Base-by-base conservation (phyloP, 2,329 filamentous ascomycete species). In the Zarea fungicola region DNA sequence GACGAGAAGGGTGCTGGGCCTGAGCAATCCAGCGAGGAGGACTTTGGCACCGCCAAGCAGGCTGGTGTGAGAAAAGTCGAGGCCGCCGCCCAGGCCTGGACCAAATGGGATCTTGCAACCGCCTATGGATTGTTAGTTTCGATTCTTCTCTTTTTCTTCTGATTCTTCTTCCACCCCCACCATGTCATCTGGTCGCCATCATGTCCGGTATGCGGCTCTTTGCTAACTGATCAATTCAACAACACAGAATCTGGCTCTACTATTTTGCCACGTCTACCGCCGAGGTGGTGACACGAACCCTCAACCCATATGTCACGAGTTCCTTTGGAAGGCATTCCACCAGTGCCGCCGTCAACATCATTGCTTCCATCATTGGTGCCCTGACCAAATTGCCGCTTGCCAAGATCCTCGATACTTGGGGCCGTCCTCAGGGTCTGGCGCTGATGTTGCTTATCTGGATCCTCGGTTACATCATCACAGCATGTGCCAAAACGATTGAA, bases 401-500 rank as follows among this genome's bases (percentile, higher is more conserved):
- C 46, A 87, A 86, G 62, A 69, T 85, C 16, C 71, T 85, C 44
- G 80, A 87, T 64, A 71, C 84, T 31, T 87, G 80, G 71, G 84
- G 83, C 49, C 79, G 84, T 31, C 76, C 82, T 11, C 76, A 84
- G 59, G 83, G 80, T 14, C 78, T 84, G 56, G 62, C 74, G 19
- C 50, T 83, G 29, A 78, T 77, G 57, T 65, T 81, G 2, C 48
- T 70, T 10, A 64, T 78, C 47, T 75, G 74, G 58, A 69, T 75
- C 6, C 39, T 76, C 41, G 73, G 72, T 18, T 72, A 85, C 46
- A 71, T 84, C 52, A 76, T 89, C 66, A 85, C 86, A 71, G 85
- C 85, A 11, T 73, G 71, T 1, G 85, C 78, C 62, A 70, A 73
- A 2, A 78, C 77, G 50, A 73, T 85, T 10, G 65, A 77, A 53